Conservation (phyloP, 1,284 basidiomycete species). For the Heterobasidion parviporum region DNA sequence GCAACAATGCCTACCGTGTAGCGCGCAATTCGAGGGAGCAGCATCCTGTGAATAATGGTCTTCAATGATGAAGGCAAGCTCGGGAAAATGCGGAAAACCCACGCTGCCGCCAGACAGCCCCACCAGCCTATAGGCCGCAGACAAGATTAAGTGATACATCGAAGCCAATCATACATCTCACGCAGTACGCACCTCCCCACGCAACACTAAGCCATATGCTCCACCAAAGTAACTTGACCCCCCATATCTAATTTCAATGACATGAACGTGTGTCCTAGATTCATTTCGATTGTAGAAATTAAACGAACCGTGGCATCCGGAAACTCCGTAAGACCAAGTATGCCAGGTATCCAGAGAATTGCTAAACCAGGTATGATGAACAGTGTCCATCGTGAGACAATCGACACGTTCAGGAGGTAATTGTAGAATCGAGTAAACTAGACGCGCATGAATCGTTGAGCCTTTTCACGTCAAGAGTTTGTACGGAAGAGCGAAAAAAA, state of each 20-base stretch:
- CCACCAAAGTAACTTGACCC: conserved; percentile 72
- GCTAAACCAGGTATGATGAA: conserved; percentile 71
- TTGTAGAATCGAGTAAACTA: conserved; percentile 58
- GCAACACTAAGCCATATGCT: conserved; percentile 77
- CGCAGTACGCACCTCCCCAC: conserved; percentile 53
- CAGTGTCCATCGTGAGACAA: conserved; percentile 74
- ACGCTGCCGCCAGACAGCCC: conserved; percentile 63
- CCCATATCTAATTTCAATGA: conserved; percentile 36
- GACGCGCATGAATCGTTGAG: background rate
- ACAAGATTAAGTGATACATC: background rate
- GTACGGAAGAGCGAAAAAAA: background rate
- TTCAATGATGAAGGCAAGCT: background rate
- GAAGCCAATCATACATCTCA: background rate
- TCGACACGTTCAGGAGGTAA: conserved; percentile 70
- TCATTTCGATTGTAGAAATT: background rate
- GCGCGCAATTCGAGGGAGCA: conserved; percentile 50
- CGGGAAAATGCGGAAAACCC: conserved; percentile 17
- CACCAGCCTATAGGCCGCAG: conserved; percentile 64
- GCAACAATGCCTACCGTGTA: conserved; percentile 67
- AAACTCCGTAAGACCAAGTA: conserved; percentile 58
- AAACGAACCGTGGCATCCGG: conserved; percentile 42
- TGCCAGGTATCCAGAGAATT: conserved; percentile 72
- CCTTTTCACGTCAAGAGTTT: background rate
- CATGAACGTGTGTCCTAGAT: background rate
- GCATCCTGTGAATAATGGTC: conserved; percentile 25